Conservation (phyloP, 306 rosid species). For the Astragalus glycyphyllos region DNA sequence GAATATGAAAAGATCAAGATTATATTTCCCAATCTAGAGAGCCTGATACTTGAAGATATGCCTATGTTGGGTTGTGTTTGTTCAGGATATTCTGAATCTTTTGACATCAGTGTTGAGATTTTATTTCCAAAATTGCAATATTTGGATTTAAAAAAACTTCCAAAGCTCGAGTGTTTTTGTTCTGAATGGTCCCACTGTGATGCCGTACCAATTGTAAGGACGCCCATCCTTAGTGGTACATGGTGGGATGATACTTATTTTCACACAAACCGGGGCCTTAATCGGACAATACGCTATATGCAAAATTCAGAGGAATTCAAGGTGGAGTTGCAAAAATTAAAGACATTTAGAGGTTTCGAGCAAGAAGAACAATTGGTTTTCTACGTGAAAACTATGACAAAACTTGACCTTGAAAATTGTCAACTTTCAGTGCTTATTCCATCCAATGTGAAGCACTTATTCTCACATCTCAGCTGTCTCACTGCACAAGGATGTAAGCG, state of each 20-base stretch:
- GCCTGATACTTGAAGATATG: accelerated
- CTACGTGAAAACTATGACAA: neutral
- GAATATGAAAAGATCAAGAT: neutral
- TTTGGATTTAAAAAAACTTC: accelerated
- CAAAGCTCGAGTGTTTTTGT: constrained; percentile 12
- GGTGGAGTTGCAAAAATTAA: constrained; percentile 15
- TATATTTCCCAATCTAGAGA: constrained; percentile 2
- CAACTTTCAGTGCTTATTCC: too few relatives aligned
- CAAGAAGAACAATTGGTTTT: neutral
- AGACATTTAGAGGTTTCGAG: constrained; percentile 11
- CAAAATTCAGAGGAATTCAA: neutral
- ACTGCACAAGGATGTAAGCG: neutral
- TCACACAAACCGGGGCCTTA: neutral
- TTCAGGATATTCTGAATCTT: constrained; percentile 2
- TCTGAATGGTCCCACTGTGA: too few relatives aligned
- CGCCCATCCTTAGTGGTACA: neutral
- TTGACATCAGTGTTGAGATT: neutral
- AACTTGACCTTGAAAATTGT: neutral
- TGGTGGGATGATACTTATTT: accelerated
- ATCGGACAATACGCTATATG: constrained; percentile 11
- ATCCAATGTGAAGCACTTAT: constrained; percentile 15
- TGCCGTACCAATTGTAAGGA: neutral
- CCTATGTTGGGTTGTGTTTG: neutral
- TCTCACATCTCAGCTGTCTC: neutral
- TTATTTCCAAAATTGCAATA: neutral